These are phyloP conservation scores for Nothomitra cinnamomea DNA, from an alignment of 2,329 filamentous ascomycete species.

Conservation along the genomic window DNA sequence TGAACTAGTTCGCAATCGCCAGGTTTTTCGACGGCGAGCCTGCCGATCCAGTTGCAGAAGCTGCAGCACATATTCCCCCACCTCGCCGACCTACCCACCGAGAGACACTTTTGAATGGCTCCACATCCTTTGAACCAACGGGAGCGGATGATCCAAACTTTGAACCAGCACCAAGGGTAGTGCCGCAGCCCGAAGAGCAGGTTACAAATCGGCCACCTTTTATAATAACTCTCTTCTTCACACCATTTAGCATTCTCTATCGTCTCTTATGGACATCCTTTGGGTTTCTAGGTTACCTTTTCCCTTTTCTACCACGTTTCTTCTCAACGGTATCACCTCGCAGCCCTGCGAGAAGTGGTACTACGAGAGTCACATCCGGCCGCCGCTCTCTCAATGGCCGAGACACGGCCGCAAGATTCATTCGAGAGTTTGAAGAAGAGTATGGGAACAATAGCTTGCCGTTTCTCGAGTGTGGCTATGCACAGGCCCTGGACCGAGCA, in stretches of 20 bases:
- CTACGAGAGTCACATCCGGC: conserved; percentile 40
- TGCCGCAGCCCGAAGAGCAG: conserved; percentile 52
- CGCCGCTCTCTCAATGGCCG: conserved; percentile 64
- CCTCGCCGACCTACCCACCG: conserved; percentile 47
- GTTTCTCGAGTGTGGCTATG: conserved; percentile 79
- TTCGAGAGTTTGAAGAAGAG: conserved; percentile 87
- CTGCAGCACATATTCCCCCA: conserved; percentile 38
- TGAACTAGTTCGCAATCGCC: conserved; percentile 77
- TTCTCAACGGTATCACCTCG: conserved; percentile 19
- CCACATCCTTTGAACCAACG: conserved; percentile 14
- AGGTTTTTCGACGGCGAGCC: conserved; percentile 97
- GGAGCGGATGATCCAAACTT: conserved; percentile 24
- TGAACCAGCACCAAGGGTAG: conserved; percentile 68
- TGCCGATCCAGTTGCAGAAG: conserved; percentile 64
- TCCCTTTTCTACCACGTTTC: conserved; percentile 51
- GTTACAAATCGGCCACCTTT: conserved; percentile 54
- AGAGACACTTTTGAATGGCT: conserved; percentile 50
- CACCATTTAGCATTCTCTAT: conserved; percentile 68
- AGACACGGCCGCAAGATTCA: conserved; percentile 77
- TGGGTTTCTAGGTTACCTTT: conserved; percentile 56
- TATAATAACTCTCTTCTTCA: conserved; percentile 59
- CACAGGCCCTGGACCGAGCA: conserved; percentile 74
- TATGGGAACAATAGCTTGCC: conserved; percentile 58
- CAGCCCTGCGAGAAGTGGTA: conserved; percentile 36
- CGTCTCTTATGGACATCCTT: conserved; percentile 51